Percentiles rank a stretch among this genome's conserved stretches.
These are phyloP conservation scores for Boletus pseudopeckii DNA, from an alignment of 768 basidiomycete genomes.

Conservation along the genomic window DNA sequence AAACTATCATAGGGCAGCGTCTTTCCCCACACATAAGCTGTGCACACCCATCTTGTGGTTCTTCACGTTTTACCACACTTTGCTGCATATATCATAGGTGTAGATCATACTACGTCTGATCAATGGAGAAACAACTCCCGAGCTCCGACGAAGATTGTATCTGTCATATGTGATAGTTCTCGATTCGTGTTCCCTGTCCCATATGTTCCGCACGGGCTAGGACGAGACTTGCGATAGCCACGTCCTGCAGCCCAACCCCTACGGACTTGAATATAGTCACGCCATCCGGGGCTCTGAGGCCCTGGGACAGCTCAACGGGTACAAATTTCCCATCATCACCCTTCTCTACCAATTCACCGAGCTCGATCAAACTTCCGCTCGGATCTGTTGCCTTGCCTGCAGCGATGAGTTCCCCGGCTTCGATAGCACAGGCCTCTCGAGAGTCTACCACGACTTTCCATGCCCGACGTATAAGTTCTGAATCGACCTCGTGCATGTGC, in stretches of 20 bases:
- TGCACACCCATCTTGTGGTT: background rate
- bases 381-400: slow-evolving; percentile 38
- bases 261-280: slow-evolving; percentile 88
- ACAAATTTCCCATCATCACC: slow-evolving; percentile 4
- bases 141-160: too few relatives aligned
- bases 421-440: slow-evolving; percentile 58
- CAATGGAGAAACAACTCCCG: too few relatives aligned
- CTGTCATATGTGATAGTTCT: background rate
- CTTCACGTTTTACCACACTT: too few relatives aligned
- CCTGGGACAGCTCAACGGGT: slow-evolving; percentile 11
- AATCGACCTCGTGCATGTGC: slow-evolving; percentile 74
- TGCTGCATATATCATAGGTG: too few relatives aligned
- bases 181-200: slow-evolving; percentile 43
- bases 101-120: too few relatives aligned
- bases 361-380: slow-evolving; percentile 50
- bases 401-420: slow-evolving; percentile 81
- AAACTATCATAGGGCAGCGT: background rate
- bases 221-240: slow-evolving; percentile 71
- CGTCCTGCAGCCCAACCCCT: slow-evolving; percentile 84
- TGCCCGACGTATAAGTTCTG: slow-evolving; percentile 52
- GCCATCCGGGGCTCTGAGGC: slow-evolving; percentile 33
- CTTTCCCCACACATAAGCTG: background rate
- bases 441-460: slow-evolving; percentile 71
- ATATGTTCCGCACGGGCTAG: slow-evolving; percentile 56
- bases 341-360: slow-evolving; percentile 57